Conservation (phyloP, 148 eudicot species). For the Silene latifolia region DNA sequence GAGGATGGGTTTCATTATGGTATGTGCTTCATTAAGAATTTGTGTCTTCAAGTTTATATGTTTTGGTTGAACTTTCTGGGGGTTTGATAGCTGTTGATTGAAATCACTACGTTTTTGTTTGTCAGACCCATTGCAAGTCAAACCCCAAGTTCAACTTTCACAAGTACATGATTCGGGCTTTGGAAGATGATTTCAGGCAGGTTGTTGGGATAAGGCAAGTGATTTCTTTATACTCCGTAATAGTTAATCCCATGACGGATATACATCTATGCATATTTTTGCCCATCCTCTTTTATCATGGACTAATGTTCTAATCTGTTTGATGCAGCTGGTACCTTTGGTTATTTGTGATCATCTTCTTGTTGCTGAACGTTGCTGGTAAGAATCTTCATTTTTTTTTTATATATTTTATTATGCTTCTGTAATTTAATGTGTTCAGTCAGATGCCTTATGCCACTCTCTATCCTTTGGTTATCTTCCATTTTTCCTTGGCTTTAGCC, state of each 20-base stretch:
- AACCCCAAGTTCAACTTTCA: conserved; percentile 86
- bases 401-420: neutral
- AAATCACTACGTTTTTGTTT: neutral
- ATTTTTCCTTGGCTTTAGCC: too few relatives aligned
- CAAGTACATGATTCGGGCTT: conserved; percentile 92
- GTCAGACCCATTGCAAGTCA: conserved; percentile 75
- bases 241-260: neutral
- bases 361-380: conserved; percentile 86
- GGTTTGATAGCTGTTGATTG: neutral
- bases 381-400: conserved; percentile 22
- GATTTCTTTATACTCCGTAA: neutral
- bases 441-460: too few relatives aligned
- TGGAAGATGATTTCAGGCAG: conserved; percentile 86
- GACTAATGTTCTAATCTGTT: conserved; percentile 12
- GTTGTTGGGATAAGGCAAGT: conserved; percentile 94
- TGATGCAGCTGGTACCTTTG: conserved; percentile 96
- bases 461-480: too few relatives aligned
- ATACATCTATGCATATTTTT: neutral
- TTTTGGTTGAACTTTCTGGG: neutral
- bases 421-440: too few relatives aligned
- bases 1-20: conserved; percentile 80
- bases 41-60: neutral
- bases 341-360: conserved; percentile 79
- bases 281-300: neutral
- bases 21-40: conserved; percentile 15